phyloP scores from a whole-genome alignment of 148 eudicot species.

The Rhododendron mucronatum region DNA sequence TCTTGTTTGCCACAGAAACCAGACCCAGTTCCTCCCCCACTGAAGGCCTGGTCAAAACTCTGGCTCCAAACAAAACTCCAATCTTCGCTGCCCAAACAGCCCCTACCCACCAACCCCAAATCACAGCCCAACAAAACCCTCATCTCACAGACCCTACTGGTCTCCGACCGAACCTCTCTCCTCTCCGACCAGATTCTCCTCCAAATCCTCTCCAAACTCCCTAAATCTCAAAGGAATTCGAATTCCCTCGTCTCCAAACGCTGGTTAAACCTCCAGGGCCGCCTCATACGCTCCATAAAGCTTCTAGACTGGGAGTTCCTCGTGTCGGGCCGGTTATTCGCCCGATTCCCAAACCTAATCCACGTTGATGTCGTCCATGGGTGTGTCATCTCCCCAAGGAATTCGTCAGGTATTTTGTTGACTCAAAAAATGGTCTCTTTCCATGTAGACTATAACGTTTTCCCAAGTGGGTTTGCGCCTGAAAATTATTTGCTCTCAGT shows the following conservation, averaged over 20 bases:
- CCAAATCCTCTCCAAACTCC: constrained; percentile 55
- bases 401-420: constrained; percentile 36
- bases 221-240: constrained; percentile 38
- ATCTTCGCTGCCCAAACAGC: background rate
- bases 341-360: constrained; percentile 59
- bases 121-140: constrained; percentile 12
- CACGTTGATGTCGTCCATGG: constrained; percentile 54
- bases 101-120: background rate
- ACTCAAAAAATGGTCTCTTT: constrained; percentile 41
- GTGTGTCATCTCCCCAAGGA: constrained; percentile 31
- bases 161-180: constrained; percentile 38
- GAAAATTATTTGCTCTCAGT: constrained; percentile 32
- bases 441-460: constrained; percentile 37
- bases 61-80: constrained; percentile 48
- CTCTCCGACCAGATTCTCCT: constrained; percentile 50
- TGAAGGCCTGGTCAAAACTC: constrained; percentile 21
- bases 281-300: constrained; percentile 45
- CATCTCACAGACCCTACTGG: constrained; percentile 4
- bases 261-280: constrained; percentile 62
- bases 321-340: constrained; percentile 44
- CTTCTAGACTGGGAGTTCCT: constrained; percentile 70
- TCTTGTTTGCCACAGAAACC: constrained; percentile 10
- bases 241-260: constrained; percentile 71
- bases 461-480: constrained; percentile 22
- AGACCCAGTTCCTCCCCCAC: background rate